Evolutionary conservation across 768 basidiomycete species (phyloP), one percentile per base, ranked within the genome.

Genomic region (Boletales sp.): DNA sequence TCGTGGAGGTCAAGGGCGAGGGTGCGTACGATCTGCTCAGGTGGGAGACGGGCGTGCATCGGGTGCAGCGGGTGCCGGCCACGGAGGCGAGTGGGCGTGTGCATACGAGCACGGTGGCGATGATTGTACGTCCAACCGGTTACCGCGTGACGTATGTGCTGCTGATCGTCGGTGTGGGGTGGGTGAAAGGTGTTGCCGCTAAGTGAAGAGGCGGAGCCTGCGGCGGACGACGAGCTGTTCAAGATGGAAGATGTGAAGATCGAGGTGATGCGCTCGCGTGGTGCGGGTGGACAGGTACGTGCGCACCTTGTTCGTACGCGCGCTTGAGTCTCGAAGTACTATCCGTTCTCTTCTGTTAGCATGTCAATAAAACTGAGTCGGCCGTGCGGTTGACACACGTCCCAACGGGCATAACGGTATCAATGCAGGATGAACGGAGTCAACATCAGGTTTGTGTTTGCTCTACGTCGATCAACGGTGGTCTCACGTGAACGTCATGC

Each of bases 321-420:
- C 25, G 25, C 25, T 28, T 5, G 25, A 28, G 25, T 28, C 25
- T 28, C 7, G 25, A 28, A 28, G 6, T 5, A 3, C 25, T 28
- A 5, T 28, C 25, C 5, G 7, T 28, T 28, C 25, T 7, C 25
- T 28, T 40, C 30, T 18, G 2, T n/a, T 17, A 97, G 87, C 95
- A 98, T 70, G 96, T 98, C 61, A 99, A 99, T 72, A 91, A 87
- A 77, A 98, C 96, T 0, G 96, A 99, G 70, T 97, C 95, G 3
- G 95, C 96, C 3, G 94, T 99, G 18, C 85, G 96, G 1, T 69
- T 98, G 40, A 95, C 93, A 0, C 96, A 99, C 60, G 71, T 88
- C 13, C 95, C 96, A 1, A 89, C 92, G 4, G 94, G 95, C 0
- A 86, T 98, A 48, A 88, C 87, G 1, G 95, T 98, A 9, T 94